phyloP scores from a whole-genome alignment of 2,329 filamentous ascomycete genomes.

The Corinectria fuckeliana region DNA sequence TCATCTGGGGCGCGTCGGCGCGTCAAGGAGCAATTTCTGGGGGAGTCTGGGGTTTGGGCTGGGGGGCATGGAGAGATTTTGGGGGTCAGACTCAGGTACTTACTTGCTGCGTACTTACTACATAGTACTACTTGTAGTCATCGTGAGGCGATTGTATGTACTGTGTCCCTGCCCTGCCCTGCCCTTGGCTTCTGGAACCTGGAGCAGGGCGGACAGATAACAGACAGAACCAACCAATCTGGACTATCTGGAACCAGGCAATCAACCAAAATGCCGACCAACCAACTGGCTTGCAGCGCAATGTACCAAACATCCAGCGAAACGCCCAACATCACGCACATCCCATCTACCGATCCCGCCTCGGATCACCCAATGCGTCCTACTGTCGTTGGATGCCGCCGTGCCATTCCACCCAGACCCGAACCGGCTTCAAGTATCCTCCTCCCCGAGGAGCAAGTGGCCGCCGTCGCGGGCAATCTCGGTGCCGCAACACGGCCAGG shows the following conservation, averaged over 20 bases:
- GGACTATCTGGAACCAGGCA: not conserved
- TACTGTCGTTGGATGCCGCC: not conserved
- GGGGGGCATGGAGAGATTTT: not conserved
- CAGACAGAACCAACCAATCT: not conserved
- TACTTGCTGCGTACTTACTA: no score
- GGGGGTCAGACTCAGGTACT: not conserved
- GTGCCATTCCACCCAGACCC: not conserved
- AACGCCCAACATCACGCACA: not conserved
- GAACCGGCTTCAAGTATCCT: no score
- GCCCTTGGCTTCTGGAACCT: not conserved
- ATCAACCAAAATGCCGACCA: not conserved
- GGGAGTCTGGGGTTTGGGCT: not conserved
- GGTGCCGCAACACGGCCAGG: not conserved
- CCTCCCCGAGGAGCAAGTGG: not conserved
- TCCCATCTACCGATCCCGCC: not conserved
- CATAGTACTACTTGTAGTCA: no score
- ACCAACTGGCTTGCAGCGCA: no score
- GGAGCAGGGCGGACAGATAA: not conserved
- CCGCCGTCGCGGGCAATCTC: not conserved
- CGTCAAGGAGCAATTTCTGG: not conserved
- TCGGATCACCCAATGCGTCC: not conserved
- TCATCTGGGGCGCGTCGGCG: not conserved
- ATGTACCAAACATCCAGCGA: conserved; percentile 1
- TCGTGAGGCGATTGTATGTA: no score
- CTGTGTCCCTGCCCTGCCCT: not conserved